phyloP scores from a whole-genome alignment of 495 filamentous ascomycete species.

The Podospora tetraspora region DNA sequence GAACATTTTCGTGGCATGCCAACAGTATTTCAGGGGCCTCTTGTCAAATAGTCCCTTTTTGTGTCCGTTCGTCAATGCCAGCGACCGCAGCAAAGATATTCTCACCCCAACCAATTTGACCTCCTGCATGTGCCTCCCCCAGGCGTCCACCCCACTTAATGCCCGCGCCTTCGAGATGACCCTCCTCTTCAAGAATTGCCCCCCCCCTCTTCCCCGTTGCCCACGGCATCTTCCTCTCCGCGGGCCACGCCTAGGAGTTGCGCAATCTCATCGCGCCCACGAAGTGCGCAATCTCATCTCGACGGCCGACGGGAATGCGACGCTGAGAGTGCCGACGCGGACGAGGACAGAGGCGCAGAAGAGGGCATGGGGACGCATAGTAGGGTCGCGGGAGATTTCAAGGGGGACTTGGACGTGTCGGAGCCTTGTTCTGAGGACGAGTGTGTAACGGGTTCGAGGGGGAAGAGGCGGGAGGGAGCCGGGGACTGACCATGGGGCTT shows the following conservation, averaged over 20 bases:
- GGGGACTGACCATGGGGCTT: neutral
- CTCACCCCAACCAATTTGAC: neutral
- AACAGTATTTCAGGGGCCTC: neutral
- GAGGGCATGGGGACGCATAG: neutral
- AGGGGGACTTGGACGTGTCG: neutral
- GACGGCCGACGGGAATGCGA: neutral
- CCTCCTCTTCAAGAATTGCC: neutral
- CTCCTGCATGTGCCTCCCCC: neutral
- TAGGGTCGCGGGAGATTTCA: neutral
- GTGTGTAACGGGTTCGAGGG: neutral
- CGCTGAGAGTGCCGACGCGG: neutral
- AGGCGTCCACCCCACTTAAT: too few relatives aligned
- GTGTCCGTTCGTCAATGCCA: neutral
- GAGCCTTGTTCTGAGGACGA: neutral
- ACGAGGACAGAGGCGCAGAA: neutral
- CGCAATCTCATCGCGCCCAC: neutral
- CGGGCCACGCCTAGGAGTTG: neutral
- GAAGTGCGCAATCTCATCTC: neutral
- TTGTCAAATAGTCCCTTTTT: neutral
- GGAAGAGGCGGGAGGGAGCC: neutral
- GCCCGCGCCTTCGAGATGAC: neutral
- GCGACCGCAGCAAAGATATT: neutral
- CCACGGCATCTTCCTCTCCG: neutral
- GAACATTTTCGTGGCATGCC: neutral
- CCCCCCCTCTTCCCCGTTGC: neutral